These are phyloP conservation scores for Fusarium tuaranense DNA, from an alignment of 2,329 filamentous ascomycete genomes.

Conservation along the genomic window DNA sequence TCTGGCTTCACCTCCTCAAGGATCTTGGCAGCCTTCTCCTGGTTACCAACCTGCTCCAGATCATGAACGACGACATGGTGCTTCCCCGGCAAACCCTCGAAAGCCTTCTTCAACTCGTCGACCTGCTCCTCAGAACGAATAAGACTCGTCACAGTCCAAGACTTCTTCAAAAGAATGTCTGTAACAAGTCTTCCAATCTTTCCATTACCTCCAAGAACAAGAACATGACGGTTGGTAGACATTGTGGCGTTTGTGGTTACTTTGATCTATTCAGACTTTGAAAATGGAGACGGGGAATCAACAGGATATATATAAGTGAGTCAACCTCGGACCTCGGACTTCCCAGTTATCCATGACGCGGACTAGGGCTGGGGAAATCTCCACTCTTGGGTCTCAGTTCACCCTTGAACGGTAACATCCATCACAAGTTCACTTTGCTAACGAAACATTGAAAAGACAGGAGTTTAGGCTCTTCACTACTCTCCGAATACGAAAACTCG, in stretches of 20 bases:
- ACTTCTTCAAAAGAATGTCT: constrained; percentile 74
- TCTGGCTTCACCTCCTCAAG: constrained; percentile 68
- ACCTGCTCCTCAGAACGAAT: constrained; percentile 76
- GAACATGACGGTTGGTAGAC: constrained; percentile 57
- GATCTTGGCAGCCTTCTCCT: constrained; percentile 66
- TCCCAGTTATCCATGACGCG: constrained; percentile 30
- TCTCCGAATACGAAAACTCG: background rate
- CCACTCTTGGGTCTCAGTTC: constrained; percentile 22
- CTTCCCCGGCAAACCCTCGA: constrained; percentile 65
- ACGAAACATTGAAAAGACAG: background rate
- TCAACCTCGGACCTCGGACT: constrained; percentile 29
- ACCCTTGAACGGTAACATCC: background rate
- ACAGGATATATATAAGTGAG: background rate
- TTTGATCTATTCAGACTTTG: background rate
- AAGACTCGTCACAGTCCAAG: constrained; percentile 79
- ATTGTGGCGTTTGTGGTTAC: constrained; percentile 15
- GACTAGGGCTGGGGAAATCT: constrained; percentile 12
- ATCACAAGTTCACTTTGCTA: background rate
- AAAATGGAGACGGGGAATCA: background rate
- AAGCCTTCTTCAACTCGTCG: constrained; percentile 68
- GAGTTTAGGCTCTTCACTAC: background rate
- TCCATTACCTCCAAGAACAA: constrained; percentile 81
- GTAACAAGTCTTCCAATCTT: constrained; percentile 78
- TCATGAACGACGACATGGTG: constrained; percentile 74
- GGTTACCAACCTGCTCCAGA: constrained; percentile 72